phyloP scores from a whole-genome alignment of 345 rosid genomes.

The Gossypium turneri region DNA sequence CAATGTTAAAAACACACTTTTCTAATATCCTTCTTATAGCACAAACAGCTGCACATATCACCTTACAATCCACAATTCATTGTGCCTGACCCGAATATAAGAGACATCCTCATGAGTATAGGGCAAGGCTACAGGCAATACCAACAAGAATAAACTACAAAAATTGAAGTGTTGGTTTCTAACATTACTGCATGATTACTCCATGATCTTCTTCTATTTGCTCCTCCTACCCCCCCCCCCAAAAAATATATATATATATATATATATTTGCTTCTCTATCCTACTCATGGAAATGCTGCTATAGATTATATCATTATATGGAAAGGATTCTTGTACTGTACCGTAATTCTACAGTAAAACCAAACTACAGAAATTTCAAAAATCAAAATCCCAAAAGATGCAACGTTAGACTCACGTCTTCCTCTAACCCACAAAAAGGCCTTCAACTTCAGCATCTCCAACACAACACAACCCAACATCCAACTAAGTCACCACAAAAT shows the following conservation, averaged over 20 bases:
- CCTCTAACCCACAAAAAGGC: not conserved
- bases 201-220: not conserved
- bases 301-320: not conserved
- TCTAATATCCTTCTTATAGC: not conserved
- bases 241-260: too few relatives aligned
- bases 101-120: not conserved
- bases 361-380: not conserved
- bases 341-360: not conserved
- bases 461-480: not conserved
- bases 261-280: not conserved
- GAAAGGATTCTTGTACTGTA: not conserved
- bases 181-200: not conserved
- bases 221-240: too few relatives aligned
- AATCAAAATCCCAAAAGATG: not conserved
- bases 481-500: not conserved
- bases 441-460: not conserved
- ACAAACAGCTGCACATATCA: not conserved
- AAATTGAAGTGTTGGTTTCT: not conserved
- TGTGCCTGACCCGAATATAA: not conserved
- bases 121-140: not conserved
- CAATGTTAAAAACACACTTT: not conserved
- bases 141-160: not conserved
- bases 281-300: not conserved
- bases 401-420: not conserved
- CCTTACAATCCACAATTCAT: not conserved